A percentile compares a stretch with the other conserved stretches of the same genome.
These are phyloP conservation scores for Candida ascalaphidarum DNA, from an alignment of 805 yeast species.

Conservation along the genomic window DNA sequence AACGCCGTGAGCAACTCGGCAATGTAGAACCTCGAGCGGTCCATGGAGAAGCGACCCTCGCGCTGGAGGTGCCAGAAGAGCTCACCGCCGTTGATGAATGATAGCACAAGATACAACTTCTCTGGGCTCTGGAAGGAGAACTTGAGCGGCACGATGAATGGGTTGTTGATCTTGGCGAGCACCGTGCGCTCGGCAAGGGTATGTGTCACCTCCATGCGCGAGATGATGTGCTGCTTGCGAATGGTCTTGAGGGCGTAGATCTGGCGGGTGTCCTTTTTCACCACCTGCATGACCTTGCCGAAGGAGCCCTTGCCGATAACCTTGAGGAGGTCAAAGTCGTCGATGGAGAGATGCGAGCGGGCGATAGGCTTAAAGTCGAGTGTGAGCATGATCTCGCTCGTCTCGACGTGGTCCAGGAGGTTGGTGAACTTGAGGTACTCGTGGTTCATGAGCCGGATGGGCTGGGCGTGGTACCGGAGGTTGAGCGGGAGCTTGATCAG, in stretches of 20 bases:
- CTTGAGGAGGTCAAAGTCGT: conserved; percentile 86
- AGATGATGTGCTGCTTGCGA: conserved; percentile 88
- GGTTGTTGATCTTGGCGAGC: conserved; percentile 83
- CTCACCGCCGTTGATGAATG: conserved; percentile 96
- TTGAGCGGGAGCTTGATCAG: conserved; percentile 56
- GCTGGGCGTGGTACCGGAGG: conserved; percentile 40
- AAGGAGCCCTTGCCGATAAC: conserved; percentile 98
- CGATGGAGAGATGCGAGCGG: conserved; percentile 66
- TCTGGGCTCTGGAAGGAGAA: conserved; percentile 97
- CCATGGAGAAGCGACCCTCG: conserved; percentile 81
- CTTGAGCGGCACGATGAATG: conserved; percentile 93
- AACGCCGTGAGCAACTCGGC: conserved; percentile 91
- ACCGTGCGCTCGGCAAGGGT: conserved; percentile 96
- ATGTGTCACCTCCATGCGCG: conserved; percentile 91
- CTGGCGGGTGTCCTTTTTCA: conserved; percentile 90
- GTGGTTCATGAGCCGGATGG: conserved; percentile 59
- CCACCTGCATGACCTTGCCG: conserved; percentile 98
- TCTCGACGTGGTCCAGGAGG: conserved; percentile 24
- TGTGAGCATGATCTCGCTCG: conserved; percentile 52
- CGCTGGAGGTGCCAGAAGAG: conserved; percentile 88
- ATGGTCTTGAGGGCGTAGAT: conserved; percentile 92
- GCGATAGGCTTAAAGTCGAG: conserved; percentile 61
- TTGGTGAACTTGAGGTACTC: conserved; percentile 32
- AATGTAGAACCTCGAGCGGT: conserved; percentile 86
- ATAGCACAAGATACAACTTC: conserved; percentile 80